phyloP scores from a whole-genome alignment of 2,329 filamentous ascomycete species.

The Alternaria tenuissima region DNA sequence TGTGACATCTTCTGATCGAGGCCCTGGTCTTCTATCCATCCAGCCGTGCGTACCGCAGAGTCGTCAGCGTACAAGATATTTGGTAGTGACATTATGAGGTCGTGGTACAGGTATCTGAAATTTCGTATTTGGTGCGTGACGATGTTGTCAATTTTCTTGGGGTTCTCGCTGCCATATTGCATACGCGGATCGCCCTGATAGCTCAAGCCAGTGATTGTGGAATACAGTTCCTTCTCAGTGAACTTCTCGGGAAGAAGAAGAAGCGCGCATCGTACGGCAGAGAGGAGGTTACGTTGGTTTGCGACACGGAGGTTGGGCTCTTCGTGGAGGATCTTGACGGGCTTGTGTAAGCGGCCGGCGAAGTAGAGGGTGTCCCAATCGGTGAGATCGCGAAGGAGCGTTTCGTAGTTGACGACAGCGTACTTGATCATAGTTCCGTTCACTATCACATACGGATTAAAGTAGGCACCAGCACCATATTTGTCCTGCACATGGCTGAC shows the following conservation, averaged over 20 bases:
- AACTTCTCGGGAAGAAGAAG: slow-evolving; percentile 85
- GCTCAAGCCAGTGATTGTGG: slow-evolving; percentile 88
- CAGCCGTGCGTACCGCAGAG: slow-evolving; percentile 61
- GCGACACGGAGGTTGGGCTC: slow-evolving; percentile 90
- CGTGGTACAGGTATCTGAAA: slow-evolving; percentile 90
- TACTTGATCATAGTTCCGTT: slow-evolving; percentile 98
- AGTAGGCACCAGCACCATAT: slow-evolving; percentile 94
- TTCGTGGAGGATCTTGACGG: slow-evolving; percentile 95
- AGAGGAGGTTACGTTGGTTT: slow-evolving; percentile 94
- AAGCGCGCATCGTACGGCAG: slow-evolving; percentile 87
- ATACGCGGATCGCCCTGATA: slow-evolving; percentile 98
- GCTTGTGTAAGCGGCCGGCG: slow-evolving; percentile 95
- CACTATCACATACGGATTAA: slow-evolving; percentile 93
- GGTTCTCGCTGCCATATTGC: slow-evolving; percentile 88
- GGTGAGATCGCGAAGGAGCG: slow-evolving; percentile 82
- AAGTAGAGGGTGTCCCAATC: slow-evolving; percentile 96
- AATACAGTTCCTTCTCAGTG: slow-evolving; percentile 87
- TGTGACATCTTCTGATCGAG: slow-evolving; percentile 75
- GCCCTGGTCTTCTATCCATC: slow-evolving; percentile 68
- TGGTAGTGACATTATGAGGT: slow-evolving; percentile 86
- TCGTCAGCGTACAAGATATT: slow-evolving; percentile 81
- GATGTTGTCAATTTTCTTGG: slow-evolving; percentile 91
- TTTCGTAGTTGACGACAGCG: slow-evolving; percentile 93
- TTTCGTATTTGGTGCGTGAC: slow-evolving; percentile 89
- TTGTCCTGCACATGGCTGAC: slow-evolving; percentile 87